These are phyloP conservation scores for Alternaria infectoria DNA, from an alignment of 2,329 filamentous ascomycete genomes.

Conservation along the genomic window DNA sequence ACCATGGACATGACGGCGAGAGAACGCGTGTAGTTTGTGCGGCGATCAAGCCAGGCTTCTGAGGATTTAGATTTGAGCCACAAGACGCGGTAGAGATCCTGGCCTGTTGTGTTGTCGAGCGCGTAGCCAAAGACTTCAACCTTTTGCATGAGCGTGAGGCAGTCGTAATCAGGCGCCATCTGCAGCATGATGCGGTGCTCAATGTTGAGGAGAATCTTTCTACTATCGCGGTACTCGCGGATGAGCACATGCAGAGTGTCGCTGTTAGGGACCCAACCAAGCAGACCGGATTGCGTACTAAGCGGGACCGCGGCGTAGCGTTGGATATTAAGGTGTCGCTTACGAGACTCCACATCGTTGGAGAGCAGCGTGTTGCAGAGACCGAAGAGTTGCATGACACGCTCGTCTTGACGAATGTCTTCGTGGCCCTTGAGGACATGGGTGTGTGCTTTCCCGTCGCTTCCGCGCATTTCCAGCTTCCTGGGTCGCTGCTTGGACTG, in stretches of 20 bases:
- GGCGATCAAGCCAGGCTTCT: slow-evolving; percentile 94
- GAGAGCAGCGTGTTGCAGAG: slow-evolving; percentile 94
- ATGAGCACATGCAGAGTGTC: slow-evolving; percentile 97
- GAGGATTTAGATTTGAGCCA: slow-evolving; percentile 99
- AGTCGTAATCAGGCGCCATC: slow-evolving; percentile 99
- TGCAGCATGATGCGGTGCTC: slow-evolving; percentile 99
- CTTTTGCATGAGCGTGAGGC: slow-evolving; percentile 98
- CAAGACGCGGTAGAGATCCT: slow-evolving; percentile 95
- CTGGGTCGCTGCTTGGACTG: slow-evolving; percentile 95
- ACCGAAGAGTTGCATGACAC: slow-evolving; percentile 99
- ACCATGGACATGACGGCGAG: slow-evolving; percentile 99
- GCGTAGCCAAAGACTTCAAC: slow-evolving; percentile 99
- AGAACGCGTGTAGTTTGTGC: slow-evolving; percentile 98
- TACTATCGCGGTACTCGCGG: slow-evolving; percentile 93
- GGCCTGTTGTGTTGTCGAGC: slow-evolving; percentile 97
- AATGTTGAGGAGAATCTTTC: slow-evolving; percentile 97
- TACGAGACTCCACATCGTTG: slow-evolving; percentile 95
- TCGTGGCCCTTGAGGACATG: slow-evolving; percentile 98
- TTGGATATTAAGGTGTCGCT: slow-evolving; percentile 95
- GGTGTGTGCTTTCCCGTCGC: slow-evolving; percentile 84
- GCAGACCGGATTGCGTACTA: slow-evolving; percentile 91
- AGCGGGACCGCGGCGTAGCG: slow-evolving; percentile 95
- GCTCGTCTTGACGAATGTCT: slow-evolving; percentile 97
- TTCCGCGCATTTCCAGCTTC: slow-evolving; percentile 86
- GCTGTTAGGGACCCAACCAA: slow-evolving; percentile 97